Conservation (phyloP, 805 yeast species). For the Suhomyces pyralidae region DNA sequence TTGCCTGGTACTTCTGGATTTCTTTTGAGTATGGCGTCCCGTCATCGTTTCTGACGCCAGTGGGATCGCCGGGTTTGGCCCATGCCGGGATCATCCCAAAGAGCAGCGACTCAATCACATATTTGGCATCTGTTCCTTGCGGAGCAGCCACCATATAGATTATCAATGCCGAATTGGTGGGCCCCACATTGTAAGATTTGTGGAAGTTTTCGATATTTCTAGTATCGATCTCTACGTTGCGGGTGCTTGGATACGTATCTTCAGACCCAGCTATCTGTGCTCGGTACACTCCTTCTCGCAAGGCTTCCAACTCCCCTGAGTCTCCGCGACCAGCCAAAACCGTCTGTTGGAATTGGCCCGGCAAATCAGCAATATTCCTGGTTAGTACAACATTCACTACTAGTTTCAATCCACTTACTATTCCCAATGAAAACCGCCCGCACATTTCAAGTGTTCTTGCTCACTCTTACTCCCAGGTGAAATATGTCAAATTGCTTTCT, state of each 20-base stretch:
- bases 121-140: conserved; percentile 10
- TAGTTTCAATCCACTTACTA: conserved; percentile 26
- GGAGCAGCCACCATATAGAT: conserved; percentile 15
- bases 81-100: conserved; percentile 81
- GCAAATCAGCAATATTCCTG: conserved; percentile 26
- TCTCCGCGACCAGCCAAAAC: conserved; percentile 9
- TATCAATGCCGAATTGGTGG: conserved; percentile 52
- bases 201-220: conserved; percentile 12
- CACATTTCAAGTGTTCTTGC: no score
- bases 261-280: conserved; percentile 8
- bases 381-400: not conserved
- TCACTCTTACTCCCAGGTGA: not conserved
- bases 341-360: conserved; percentile 23
- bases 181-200: conserved; percentile 58
- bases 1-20: conserved; percentile 35
- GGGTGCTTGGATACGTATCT: not conserved
- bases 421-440: conserved; percentile 55
- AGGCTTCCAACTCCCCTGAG: not conserved
- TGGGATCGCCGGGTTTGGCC: conserved; percentile 45
- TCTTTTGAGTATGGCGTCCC: conserved; percentile 29
- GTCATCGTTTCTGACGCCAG: conserved; percentile 18
- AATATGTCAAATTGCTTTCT: not conserved
- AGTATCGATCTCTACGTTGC: conserved; percentile 4
- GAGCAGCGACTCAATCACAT: conserved; percentile 52
- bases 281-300: conserved; percentile 1